Percentiles rank a stretch among this genome's conserved stretches.
phyloP scores from a whole-genome alignment of 2,329 filamentous ascomycete species.

The Bipolaris sorokiniana region DNA sequence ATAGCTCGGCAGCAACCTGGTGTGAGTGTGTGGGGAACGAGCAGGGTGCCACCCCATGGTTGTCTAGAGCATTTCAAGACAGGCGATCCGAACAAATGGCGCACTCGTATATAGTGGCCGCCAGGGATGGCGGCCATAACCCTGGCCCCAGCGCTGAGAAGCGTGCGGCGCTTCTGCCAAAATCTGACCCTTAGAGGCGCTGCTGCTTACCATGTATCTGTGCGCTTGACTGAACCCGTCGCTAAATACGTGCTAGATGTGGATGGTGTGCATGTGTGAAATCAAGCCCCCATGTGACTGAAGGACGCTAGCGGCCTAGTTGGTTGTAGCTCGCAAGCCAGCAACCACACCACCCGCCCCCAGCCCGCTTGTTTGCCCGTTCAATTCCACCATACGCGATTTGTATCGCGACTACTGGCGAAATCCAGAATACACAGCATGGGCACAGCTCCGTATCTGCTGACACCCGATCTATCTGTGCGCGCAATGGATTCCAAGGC shows the following conservation, averaged over 20 bases:
- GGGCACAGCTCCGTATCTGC: neutral
- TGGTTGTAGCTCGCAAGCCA: conserved; percentile 11
- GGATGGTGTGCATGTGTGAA: conserved; percentile 5
- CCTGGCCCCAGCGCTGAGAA: conserved; percentile 28
- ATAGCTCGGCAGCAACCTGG: conserved; percentile 9
- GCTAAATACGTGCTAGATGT: conserved; percentile 8
- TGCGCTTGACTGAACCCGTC: conserved; percentile 10
- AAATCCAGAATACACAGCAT: conserved; percentile 1
- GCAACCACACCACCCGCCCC: conserved; percentile 10
- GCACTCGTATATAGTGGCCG: conserved; percentile 14
- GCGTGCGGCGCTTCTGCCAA: conserved; percentile 16
- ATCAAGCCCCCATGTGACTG: conserved; percentile 7
- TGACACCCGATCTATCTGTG: conserved; percentile 1
- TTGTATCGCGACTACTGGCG: conserved; percentile 6
- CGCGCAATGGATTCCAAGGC: neutral
- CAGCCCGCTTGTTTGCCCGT: conserved; percentile 9
- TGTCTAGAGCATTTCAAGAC: conserved; percentile 25
- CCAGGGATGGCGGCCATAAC: conserved; percentile 20
- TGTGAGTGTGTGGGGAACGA: conserved; percentile 16
- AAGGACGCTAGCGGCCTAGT: conserved; percentile 13
- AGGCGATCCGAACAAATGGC: conserved; percentile 23
- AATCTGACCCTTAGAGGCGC: conserved; percentile 7
- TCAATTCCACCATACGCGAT: conserved; percentile 4
- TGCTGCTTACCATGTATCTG: conserved; percentile 9
- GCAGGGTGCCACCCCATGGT: conserved; percentile 17